phyloP scores from a whole-genome alignment of 805 yeast genomes.

The Wickerhamiella nectarea region DNA sequence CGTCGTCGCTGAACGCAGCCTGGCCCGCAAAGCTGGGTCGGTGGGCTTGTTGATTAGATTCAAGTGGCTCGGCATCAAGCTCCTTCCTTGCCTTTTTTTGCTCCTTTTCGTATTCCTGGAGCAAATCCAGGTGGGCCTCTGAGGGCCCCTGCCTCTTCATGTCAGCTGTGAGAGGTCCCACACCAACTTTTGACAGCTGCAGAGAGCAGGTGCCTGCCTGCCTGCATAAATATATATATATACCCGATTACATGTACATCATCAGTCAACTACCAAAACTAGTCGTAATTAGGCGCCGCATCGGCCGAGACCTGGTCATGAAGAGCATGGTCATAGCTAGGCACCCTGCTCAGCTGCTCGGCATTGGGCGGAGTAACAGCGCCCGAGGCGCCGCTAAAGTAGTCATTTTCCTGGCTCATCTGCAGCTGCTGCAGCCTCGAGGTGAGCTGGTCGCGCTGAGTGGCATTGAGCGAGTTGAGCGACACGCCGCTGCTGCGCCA shows the following conservation, averaged over 20 bases:
- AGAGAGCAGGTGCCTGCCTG: too few species aligned
- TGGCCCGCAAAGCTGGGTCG: constrained; percentile 1
- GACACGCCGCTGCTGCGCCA: constrained; percentile 16
- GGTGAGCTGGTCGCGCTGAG: constrained; percentile 28
- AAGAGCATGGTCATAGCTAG: constrained; percentile 73
- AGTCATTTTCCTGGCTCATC: constrained; percentile 28
- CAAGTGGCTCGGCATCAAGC: neutral
- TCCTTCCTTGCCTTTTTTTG: neutral
- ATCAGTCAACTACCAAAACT: too few species aligned
- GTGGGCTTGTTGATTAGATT: neutral
- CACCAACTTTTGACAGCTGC: too few species aligned
- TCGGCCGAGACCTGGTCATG: constrained; percentile 33
- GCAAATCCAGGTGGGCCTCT: constrained; percentile 2
- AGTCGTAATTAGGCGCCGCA: constrained; percentile 57
- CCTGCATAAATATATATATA: too few species aligned
- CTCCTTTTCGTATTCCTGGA: neutral
- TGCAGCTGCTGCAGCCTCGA: constrained; percentile 30
- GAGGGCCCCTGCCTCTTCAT: constrained; percentile 6
- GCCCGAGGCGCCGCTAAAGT: constrained; percentile 39
- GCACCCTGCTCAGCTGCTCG: constrained; percentile 50
- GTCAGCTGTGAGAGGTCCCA: neutral
- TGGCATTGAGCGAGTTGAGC: constrained; percentile 20
- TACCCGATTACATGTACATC: too few species aligned
- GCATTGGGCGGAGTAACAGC: constrained; percentile 31
- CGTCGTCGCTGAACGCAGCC: constrained; percentile 14